Evolutionary conservation across 495 filamentous ascomycete genomes (phyloP).

Genomic region (Bacidia gigantensis): DNA sequence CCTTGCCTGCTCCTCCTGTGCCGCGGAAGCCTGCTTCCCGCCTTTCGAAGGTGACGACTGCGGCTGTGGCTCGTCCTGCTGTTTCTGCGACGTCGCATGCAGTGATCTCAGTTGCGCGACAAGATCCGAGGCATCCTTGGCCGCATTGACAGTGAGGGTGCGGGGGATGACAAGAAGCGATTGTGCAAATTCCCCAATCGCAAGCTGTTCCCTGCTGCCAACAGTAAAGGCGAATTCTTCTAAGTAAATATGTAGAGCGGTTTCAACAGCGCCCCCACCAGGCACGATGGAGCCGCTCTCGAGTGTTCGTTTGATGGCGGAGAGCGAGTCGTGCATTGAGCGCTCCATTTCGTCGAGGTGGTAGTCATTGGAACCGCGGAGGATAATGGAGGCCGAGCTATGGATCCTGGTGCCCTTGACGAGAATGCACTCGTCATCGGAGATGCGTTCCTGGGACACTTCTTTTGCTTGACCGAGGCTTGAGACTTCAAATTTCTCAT

Average conservation of each 20-base stretch:
- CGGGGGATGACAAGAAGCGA: constrained; percentile 90
- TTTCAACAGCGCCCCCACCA: constrained; percentile 92
- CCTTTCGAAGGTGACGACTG: constrained; percentile 14
- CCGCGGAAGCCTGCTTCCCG: constrained; percentile 6
- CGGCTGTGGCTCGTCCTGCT: constrained; percentile 54
- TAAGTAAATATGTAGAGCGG: constrained; percentile 96
- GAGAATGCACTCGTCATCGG: constrained; percentile 96
- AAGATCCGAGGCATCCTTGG: constrained; percentile 88
- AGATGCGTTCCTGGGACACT: constrained; percentile 91
- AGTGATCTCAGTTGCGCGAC: constrained; percentile 89
- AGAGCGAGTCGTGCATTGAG: constrained; percentile 91
- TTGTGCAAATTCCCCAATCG: constrained; percentile 94
- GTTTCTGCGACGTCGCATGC: constrained; percentile 86
- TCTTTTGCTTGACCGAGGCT: constrained; percentile 86
- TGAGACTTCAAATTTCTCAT: constrained; percentile 88
- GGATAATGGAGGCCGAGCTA: constrained; percentile 88
- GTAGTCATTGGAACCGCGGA: constrained; percentile 92
- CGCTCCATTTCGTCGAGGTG: constrained; percentile 98
- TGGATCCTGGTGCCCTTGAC: constrained; percentile 91
- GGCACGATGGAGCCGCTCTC: constrained; percentile 96
- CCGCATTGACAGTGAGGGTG: constrained; percentile 92
- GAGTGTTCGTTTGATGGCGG: constrained; percentile 89
- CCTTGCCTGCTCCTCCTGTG: constrained; percentile 49
- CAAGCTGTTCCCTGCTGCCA: constrained; percentile 91
- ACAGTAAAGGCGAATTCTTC: constrained; percentile 99